Percentiles rank a stretch among this genome's conserved stretches.
Evolutionary conservation across 2,329 filamentous ascomycete genomes (phyloP).

Genomic region (Dothidotthia symphoricarpi): DNA sequence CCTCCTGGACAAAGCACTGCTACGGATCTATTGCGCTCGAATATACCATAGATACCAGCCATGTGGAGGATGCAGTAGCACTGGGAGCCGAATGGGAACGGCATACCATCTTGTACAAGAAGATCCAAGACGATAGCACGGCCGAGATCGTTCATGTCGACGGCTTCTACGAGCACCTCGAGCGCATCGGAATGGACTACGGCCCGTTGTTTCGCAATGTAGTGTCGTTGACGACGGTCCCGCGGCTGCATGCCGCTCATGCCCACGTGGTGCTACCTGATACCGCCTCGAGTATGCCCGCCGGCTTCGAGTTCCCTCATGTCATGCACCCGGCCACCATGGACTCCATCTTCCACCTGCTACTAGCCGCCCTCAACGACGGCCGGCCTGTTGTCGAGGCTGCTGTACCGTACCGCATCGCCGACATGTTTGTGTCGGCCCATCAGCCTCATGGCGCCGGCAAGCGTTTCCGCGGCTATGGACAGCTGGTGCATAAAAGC

Average conservation of each 20-base stretch:
- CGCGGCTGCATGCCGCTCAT: too few species aligned
- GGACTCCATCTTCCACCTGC: conserved; percentile 8
- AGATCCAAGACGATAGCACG: not conserved
- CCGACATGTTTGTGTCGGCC: too few species aligned
- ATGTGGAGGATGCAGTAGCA: too few species aligned
- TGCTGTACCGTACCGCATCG: too few species aligned
- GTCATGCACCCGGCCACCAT: conserved; percentile 13
- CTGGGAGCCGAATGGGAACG: too few species aligned
- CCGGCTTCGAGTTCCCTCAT: conserved; percentile 1
- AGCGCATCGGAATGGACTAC: conserved; percentile 3
- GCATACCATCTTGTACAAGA: too few species aligned
- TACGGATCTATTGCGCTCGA: conserved; percentile 12
- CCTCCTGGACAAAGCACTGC: conserved; percentile 17
- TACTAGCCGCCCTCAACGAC: conserved; percentile 6
- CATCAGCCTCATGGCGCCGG: too few species aligned
- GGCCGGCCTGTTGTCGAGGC: too few species aligned
- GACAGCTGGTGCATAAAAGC: too few species aligned
- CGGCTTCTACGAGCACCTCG: conserved; percentile 2
- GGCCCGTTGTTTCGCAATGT: conserved; percentile 3
- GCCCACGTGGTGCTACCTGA: not conserved
- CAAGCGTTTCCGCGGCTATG: too few species aligned
- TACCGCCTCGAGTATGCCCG: conserved; percentile 1
- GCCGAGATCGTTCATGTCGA: not conserved
- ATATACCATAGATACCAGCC: too few species aligned
- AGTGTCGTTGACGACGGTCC: not conserved